Conservation (phyloP, 148 eudicot genomes). For the Persicaria tinctoria region DNA sequence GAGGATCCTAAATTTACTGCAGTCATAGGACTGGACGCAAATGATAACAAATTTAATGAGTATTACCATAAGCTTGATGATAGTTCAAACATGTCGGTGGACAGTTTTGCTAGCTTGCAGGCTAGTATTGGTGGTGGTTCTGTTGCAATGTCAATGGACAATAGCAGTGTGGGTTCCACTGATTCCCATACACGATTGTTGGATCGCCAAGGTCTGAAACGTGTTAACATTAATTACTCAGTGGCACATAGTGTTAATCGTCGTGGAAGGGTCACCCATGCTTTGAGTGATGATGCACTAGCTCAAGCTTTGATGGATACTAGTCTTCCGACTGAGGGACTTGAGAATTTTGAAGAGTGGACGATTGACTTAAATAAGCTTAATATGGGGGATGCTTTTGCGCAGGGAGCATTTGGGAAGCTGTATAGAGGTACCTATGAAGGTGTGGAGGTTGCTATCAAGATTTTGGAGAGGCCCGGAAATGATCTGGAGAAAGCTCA, state of each 20-base stretch:
- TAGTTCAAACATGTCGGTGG: constrained; percentile 86
- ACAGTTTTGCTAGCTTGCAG: constrained; percentile 69
- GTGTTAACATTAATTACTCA: constrained; percentile 51
- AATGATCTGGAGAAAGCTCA: constrained; percentile 77
- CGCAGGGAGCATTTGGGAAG: constrained; percentile 96
- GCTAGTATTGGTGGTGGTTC: constrained; percentile 94
- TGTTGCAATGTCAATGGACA: constrained; percentile 91
- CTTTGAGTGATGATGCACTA: constrained; percentile 83
- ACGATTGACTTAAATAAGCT: constrained; percentile 87
- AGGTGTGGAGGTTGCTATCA: constrained; percentile 93
- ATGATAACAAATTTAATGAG: constrained; percentile 63
- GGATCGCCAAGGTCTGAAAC: constrained; percentile 73
- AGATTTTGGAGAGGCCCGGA: constrained; percentile 95
- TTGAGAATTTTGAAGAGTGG: constrained; percentile 88
- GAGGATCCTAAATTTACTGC: constrained; percentile 79
- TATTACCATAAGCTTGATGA: constrained; percentile 81
- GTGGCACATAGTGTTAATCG: constrained; percentile 55
- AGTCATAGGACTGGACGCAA: constrained; percentile 57
- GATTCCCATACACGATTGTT: constrained; percentile 87
- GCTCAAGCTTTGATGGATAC: constrained; percentile 89
- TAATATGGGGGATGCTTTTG: constrained; percentile 85
- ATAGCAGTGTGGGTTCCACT: constrained; percentile 89
- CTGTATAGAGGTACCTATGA: constrained; percentile 91
- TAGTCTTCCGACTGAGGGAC: constrained; percentile 62
- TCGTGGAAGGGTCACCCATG: constrained; percentile 67